Percentiles rank a stretch among this genome's conserved stretches.
Conservation (phyloP, 164 flowering plant genomes). For the Stephania yunnanensis region DNA sequence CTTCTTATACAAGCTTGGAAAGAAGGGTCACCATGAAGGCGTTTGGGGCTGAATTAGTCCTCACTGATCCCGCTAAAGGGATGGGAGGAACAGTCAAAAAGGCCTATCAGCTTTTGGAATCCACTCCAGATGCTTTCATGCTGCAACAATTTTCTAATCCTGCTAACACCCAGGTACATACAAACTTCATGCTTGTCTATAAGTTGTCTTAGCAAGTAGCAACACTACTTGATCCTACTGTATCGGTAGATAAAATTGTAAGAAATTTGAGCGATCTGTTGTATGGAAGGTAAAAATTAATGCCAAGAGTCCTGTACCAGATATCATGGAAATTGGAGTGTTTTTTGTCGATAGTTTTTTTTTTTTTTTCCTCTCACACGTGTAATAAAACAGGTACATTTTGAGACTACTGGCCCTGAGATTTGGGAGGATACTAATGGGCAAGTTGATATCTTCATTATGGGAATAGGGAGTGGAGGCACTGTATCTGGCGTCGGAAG, state of each 20-base stretch:
- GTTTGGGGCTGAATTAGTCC: slow-evolving; percentile 82
- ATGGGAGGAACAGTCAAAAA: slow-evolving; percentile 97
- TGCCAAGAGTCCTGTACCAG: too few relatives aligned
- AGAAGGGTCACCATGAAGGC: slow-evolving; percentile 92
- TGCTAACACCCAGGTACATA: slow-evolving; percentile 70
- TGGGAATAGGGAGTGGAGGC: slow-evolving; percentile 99
- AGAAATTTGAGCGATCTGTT: too few relatives aligned
- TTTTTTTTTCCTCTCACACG: background rate
- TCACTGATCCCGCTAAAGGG: slow-evolving; percentile 88
- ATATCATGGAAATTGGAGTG: too few relatives aligned
- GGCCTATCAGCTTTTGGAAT: slow-evolving; percentile 71
- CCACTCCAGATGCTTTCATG: slow-evolving; percentile 81
- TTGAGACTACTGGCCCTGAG: slow-evolving; percentile 96
- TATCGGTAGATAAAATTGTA: background rate
- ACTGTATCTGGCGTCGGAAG: slow-evolving; percentile 91
- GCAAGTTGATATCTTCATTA: slow-evolving; percentile 84
- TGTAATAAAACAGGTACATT: slow-evolving; percentile 56
- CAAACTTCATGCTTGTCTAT: background rate
- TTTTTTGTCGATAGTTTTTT: background rate
- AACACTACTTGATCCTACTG: too few relatives aligned
- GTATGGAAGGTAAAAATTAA: too few relatives aligned
- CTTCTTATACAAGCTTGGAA: slow-evolving; percentile 97
- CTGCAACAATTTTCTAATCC: slow-evolving; percentile 93
- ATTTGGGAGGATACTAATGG: slow-evolving; percentile 95
- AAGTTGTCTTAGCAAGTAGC: too few relatives aligned